Evolutionary conservation across 129 eudicot genomes (phyloP), one percentile per base, ranked within the genome.

Genomic region (Escallonia herrerae): DNA sequence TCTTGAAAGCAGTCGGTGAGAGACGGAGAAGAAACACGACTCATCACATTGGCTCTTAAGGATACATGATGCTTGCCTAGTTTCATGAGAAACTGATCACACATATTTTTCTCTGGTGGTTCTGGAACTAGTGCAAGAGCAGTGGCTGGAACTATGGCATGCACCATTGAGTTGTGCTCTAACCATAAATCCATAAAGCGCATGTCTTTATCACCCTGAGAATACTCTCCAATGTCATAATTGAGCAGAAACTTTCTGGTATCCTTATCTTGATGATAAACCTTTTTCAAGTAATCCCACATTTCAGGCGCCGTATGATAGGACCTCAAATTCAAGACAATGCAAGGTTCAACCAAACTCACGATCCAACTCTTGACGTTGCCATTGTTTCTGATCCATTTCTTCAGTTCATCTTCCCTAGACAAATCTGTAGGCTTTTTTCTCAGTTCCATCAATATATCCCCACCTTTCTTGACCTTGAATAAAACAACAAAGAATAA

Each of bases 251-350:
- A 57, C 33, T 38, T 57, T 40, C 62, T 57, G 15, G 61, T 22
- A 15, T 22, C 41, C 8, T 57, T 57, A 8, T 57, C 62, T 10
- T 22, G 12, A 57, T 33, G 10, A 37, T 57, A 33, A 2, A 57
- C 13, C 62, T 57, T 57, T 33, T 57, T 57, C 62, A 57, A 38
- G 33, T 57, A 33, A 57, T 15, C 33, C 62, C 43, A 57, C 62
- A 57, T 57, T 8, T 38, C 62, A 6, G 10, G 5, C 10, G 43
- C 62, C 8, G 62, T 57, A 5, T 38, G 40, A 33, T 57, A 57
- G 8, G 33, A 2, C 41, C 41, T 57, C 3, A 57, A 33, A 57
- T 57, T 57, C 8, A 57, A 38, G 41, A 15, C 41, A 57, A 57
- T 22, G 37, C 10, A 2, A 3, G 12, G 43, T 38, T 57, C 62